Evolutionary conservation across 306 rosid genomes (phyloP), one percentile per base, ranked within the genome.

Genomic region (Elaeagnus macrophylla): DNA sequence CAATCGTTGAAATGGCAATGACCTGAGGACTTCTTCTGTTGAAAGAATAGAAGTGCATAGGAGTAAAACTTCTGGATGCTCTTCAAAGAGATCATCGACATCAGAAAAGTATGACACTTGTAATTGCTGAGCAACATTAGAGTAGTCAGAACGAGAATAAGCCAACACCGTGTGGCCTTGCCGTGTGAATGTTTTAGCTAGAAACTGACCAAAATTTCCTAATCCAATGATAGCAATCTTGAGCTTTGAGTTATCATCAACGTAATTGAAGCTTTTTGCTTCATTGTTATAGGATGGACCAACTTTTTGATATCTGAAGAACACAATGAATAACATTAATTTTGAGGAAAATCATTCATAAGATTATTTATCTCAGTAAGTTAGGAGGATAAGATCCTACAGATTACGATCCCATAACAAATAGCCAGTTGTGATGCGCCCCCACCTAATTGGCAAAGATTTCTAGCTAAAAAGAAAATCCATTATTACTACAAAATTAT

Each of bases 201-300:
- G 85, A 60, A 89, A 89, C 70, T 89, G 95, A n/a, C 97, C 95
- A 5, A 79, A 89, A 70, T 89, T 89, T 10, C 97, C 97, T 59
- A 89, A 89, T 42, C 97, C 97, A 61, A 89, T 48, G 1, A 89
- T 53, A 19, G 85, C 95, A 51, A 89, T 71, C 69, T 81, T 83
- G 51, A 89, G 93, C 80, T 75, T 81, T 5, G 79, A 60, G 12
- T 56, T 61, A 32, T 67, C 80, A 20, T 64, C 81, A 49, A 66
- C 17, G 25, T 57, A 59, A 41, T 49, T 19, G 18, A 48, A 61
- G 56, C 16, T 48, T 42, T 66, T 60, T 14, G 67, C 32, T 41
- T 56, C 72, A 61, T 13, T 61, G 20, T 65, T 60, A 48, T 13
- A 14, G 19, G 57, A 48, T 37, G 43, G 66, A 56, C 49, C 64